Conservation (phyloP, 495 filamentous ascomycete species). For the Penicillium verhagenii region DNA sequence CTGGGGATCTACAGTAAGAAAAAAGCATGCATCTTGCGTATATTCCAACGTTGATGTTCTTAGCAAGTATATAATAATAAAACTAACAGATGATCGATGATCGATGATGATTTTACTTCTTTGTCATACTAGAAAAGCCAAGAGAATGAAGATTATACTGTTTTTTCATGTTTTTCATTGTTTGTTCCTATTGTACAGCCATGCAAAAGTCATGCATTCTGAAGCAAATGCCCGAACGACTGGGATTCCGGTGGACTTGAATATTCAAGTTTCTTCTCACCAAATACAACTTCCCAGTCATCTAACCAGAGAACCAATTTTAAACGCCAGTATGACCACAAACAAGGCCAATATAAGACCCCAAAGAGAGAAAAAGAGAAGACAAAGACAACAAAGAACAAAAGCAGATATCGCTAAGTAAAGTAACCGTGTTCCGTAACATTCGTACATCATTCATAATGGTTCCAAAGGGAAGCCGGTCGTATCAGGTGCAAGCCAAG, state of each 20-base stretch:
- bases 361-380: background rate
- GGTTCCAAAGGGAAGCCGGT: slow-evolving; percentile 16
- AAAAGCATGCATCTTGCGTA: too few relatives aligned
- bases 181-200: slow-evolving; percentile 27
- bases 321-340: slow-evolving; percentile 10
- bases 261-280: background rate
- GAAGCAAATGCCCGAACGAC: slow-evolving; percentile 12
- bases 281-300: background rate
- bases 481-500: slow-evolving; percentile 19
- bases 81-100: too few relatives aligned
- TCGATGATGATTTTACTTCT: too few relatives aligned
- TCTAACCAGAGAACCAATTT: background rate
- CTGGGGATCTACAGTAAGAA: background rate
- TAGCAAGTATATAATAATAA: too few relatives aligned
- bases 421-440: background rate
- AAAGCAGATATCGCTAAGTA: slow-evolving; percentile 8
- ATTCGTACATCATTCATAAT: slow-evolving; percentile 38
- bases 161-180: slow-evolving; percentile 9
- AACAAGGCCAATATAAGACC: background rate
- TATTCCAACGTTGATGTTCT: too few relatives aligned
- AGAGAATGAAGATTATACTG: background rate
- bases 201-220: slow-evolving; percentile 12
- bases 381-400: background rate
- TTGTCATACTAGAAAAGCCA: too few relatives aligned
- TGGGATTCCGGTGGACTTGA: background rate